phyloP scores from a whole-genome alignment of 176 grass and related monocot genomes.

The Juncus inflexus region DNA sequence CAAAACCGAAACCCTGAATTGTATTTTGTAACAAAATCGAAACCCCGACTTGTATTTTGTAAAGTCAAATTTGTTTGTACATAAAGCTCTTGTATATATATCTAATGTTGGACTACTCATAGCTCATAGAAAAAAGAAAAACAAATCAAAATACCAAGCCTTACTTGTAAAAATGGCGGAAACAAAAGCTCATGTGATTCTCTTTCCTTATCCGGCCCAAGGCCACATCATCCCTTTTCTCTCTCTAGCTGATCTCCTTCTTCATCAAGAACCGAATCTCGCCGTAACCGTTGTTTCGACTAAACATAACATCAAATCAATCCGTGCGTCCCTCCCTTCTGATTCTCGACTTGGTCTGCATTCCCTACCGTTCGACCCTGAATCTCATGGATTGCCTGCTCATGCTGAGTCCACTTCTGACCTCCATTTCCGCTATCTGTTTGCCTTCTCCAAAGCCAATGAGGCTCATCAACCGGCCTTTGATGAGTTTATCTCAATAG shows the following conservation, averaged over 20 bases:
- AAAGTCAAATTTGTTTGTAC: no score
- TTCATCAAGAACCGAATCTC: not conserved
- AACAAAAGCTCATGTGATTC: constrained; percentile 14
- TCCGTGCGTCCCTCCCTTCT: constrained; percentile 17
- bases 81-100: not conserved
- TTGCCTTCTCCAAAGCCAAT: constrained; percentile 28
- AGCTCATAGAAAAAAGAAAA: not conserved
- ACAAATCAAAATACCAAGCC: constrained; percentile 2
- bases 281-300: constrained; percentile 31
- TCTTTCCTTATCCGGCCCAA: constrained; percentile 32
- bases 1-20: no score
- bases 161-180: not conserved
- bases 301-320: not conserved
- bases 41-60: no score
- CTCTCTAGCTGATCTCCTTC: constrained; percentile 13
- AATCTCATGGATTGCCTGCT: constrained; percentile 36
- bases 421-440: constrained; percentile 9
- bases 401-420: constrained; percentile 23
- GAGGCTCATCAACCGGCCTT: constrained; percentile 36
- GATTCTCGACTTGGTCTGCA: constrained; percentile 12
- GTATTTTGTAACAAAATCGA: no score
- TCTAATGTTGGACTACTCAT: not conserved
- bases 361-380: constrained; percentile 31
- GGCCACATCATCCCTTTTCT: constrained; percentile 32
- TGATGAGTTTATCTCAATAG: constrained; percentile 22